These are phyloP conservation scores for Pleurostoma richardsiae DNA, from an alignment of 2,329 filamentous ascomycete genomes.

Conservation along the genomic window DNA sequence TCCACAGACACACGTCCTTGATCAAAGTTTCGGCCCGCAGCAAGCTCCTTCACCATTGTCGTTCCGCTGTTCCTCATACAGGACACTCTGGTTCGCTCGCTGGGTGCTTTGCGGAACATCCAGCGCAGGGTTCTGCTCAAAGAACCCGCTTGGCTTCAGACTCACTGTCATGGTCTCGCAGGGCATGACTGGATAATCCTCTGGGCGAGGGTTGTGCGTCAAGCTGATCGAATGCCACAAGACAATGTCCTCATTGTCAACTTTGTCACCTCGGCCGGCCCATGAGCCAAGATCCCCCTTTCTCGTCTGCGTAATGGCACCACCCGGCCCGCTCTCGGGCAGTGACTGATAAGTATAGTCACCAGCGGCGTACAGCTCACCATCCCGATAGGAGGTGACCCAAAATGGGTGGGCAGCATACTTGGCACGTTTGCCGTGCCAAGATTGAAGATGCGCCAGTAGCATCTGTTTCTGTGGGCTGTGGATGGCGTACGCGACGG, in stretches of 20 bases:
- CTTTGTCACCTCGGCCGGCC: conserved; percentile 35
- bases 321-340: not conserved
- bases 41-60: not conserved
- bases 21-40: not conserved
- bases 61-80: not conserved
- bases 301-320: not conserved
- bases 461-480: conserved; percentile 50
- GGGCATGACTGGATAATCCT: conserved; percentile 57
- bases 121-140: conserved; percentile 42
- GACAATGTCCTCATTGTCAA: conserved; percentile 2
- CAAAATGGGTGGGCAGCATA: conserved; percentile 56
- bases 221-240: conserved; percentile 25
- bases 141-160: conserved; percentile 45
- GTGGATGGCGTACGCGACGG: conserved; percentile 44
- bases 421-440: conserved; percentile 51
- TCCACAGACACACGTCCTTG: too few relatives aligned
- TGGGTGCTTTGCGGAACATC: conserved; percentile 12
- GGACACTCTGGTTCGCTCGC: not conserved
- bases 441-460: conserved; percentile 45
- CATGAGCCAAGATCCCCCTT: not conserved
- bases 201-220: conserved; percentile 48
- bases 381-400: conserved; percentile 34
- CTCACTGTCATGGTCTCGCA: conserved; percentile 47
- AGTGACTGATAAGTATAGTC: conserved; percentile 41
- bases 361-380: conserved; percentile 35